These are phyloP conservation scores for Ophiognomonia clavigignenti-juglandacearum DNA, from an alignment of 2,329 filamentous ascomycete species.

Conservation along the genomic window DNA sequence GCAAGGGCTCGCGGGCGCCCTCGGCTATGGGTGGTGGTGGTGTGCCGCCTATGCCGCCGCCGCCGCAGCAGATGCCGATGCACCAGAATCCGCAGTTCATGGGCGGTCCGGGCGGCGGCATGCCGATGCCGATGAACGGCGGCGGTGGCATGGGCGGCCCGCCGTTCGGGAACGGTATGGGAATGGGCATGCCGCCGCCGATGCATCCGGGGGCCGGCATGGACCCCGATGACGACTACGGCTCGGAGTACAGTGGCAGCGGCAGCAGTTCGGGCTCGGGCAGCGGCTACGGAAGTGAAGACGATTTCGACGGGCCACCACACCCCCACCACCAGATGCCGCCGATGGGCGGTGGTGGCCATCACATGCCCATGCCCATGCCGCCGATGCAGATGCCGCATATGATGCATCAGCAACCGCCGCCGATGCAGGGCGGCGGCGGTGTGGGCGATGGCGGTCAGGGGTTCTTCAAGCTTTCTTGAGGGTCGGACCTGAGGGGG, in stretches of 20 bases:
- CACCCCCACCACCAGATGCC: neutral
- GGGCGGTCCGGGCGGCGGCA: too few relatives aligned
- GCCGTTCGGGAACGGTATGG: neutral
- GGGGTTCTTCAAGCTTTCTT: neutral
- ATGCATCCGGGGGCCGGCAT: constrained; percentile 2
- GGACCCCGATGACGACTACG: neutral
- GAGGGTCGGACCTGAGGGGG: neutral
- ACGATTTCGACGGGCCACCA: neutral
- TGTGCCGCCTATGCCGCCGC: constrained; percentile 10
- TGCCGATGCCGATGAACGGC: neutral
- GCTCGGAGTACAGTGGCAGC: neutral
- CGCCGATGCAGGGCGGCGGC: neutral
- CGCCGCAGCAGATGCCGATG: constrained; percentile 1
- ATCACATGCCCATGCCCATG: constrained; percentile 4
- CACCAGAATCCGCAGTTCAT: too few relatives aligned
- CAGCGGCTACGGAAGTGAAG: neutral
- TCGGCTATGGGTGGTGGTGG: constrained; percentile 5
- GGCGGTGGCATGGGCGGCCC: constrained; percentile 1
- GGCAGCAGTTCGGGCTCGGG: too few relatives aligned
- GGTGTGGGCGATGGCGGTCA: neutral
- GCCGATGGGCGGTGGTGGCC: neutral
- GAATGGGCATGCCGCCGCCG: neutral
- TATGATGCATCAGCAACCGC: neutral
- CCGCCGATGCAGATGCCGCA: too few relatives aligned
- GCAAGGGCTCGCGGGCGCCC: too few relatives aligned